Percentiles rank a stretch among this genome's conserved stretches.
Evolutionary conservation across 176 grass and related monocot species (phyloP).

Genomic region (Saccharum officinarum): DNA sequence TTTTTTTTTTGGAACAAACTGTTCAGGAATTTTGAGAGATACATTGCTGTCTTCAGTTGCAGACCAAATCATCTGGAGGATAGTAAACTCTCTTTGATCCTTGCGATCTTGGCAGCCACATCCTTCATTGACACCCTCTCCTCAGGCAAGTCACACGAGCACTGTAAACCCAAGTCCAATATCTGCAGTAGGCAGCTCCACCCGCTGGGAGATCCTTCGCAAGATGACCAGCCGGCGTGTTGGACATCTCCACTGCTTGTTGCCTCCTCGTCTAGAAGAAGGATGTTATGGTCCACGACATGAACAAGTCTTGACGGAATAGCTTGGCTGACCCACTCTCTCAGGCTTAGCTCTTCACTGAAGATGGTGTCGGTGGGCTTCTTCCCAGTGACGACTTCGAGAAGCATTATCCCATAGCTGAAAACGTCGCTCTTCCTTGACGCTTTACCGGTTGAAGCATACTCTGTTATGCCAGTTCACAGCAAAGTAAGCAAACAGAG

Average conservation of each 20-base stretch:
- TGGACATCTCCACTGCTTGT: background rate
- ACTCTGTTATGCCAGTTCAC: conserved; percentile 35
- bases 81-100: background rate
- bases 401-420: conserved; percentile 52
- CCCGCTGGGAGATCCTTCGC: too few species aligned
- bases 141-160: background rate
- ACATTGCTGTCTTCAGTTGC: background rate
- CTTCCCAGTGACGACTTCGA: conserved; percentile 47
- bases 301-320: background rate
- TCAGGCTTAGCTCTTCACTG: conserved; percentile 28
- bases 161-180: conserved; percentile 23
- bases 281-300: conserved; percentile 1
- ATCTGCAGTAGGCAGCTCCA: conserved; percentile 9
- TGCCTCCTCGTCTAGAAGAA: background rate
- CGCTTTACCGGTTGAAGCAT: conserved; percentile 28
- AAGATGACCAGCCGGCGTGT: too few species aligned
- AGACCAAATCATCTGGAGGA: background rate
- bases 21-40: too few species aligned
- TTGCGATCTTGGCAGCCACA: background rate
- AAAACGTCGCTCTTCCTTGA: conserved; percentile 50
- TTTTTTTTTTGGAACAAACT: too few species aligned
- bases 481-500: background rate
- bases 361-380: conserved; percentile 45
- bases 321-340: conserved; percentile 24
- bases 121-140: conserved; percentile 29